phyloP scores from a whole-genome alignment of 176 grass and related monocot species.

The Paspalum notatum region DNA sequence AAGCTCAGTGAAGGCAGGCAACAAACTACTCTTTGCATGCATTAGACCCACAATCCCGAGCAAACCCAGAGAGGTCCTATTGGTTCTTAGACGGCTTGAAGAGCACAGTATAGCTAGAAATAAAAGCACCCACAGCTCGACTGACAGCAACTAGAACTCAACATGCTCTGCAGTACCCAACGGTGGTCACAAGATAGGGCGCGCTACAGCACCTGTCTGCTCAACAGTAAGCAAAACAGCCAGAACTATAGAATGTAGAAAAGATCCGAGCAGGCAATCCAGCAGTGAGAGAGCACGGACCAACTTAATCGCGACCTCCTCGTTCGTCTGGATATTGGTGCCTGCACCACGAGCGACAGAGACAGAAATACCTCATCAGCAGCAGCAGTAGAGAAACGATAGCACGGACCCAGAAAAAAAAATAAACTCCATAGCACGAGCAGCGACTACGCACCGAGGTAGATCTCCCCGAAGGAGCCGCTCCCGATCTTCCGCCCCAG shows the following conservation, averaged over 20 bases:
- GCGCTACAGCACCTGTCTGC: neutral
- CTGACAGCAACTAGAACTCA: neutral
- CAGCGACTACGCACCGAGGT: constrained; percentile 64
- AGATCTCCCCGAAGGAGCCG: constrained; percentile 99
- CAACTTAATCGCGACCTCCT: constrained; percentile 99
- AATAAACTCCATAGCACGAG: constrained; percentile 5
- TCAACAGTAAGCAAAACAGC: neutral
- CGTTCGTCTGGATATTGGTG: constrained; percentile 96
- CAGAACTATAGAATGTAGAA: neutral
- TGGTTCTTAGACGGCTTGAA: neutral
- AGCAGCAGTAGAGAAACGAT: constrained; percentile 9
- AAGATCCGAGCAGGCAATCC: constrained; percentile 38
- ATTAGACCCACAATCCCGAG: neutral
- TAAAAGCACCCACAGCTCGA: neutral
- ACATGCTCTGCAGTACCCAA: neutral
- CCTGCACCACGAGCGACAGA: constrained; percentile 49
- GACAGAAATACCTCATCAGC: constrained; percentile 21
- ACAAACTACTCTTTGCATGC: neutral
- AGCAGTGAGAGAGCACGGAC: constrained; percentile 46
- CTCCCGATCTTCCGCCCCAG: constrained; percentile 99
- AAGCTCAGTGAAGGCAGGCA: neutral
- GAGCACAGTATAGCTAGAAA: neutral
- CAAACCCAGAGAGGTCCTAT: neutral
- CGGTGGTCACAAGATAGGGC: neutral
- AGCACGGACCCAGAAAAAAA: neutral